A percentile compares a stretch with the other conserved stretches of the same genome.
Evolutionary conservation across 768 basidiomycete genomes (phyloP).

Genomic region (Imleria badia): DNA sequence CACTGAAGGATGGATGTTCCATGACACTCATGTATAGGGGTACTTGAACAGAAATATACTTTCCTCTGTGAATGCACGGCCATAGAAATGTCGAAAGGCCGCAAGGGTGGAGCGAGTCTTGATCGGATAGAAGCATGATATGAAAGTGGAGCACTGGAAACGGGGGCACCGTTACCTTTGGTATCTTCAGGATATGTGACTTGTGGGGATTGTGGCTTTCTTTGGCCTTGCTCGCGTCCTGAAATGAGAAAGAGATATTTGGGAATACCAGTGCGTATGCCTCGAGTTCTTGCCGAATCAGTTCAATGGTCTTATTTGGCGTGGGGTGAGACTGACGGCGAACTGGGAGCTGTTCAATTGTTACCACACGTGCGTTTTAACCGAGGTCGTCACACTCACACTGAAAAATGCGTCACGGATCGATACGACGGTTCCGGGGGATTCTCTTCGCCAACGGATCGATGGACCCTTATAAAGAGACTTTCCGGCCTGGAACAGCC

Average conservation of each 20-base stretch:
- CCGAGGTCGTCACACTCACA: conserved; percentile 41
- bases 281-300: conserved; percentile 72
- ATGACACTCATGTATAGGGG: conserved; percentile 5
- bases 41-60: conserved; percentile 22
- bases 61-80: conserved; percentile 70
- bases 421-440: conserved; percentile 76
- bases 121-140: conserved; percentile 22
- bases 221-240: conserved; percentile 46
- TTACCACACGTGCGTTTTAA: conserved; percentile 3
- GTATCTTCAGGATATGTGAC: conserved; percentile 55
- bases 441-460: conserved; percentile 70
- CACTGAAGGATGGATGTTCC: conserved; percentile 45
- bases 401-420: conserved; percentile 91
- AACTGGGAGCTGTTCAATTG: conserved; percentile 63
- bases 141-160: conserved; percentile 12
- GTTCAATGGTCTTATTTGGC: conserved; percentile 57
- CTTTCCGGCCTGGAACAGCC: conserved; percentile 53
- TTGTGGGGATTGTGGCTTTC: conserved; percentile 36
- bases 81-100: conserved; percentile 73
- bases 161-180: conserved; percentile 50
- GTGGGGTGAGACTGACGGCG: conserved; percentile 71
- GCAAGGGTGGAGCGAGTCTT: conserved; percentile 66
- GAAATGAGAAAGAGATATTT: conserved; percentile 64
- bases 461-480: conserved; percentile 71
- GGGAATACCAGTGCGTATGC: conserved; percentile 72